A percentile compares a stretch with the other conserved stretches of the same genome.
Conservation (phyloP, 2,329 filamentous ascomycete species). For the Phyllosticta paracitricarpa region DNA sequence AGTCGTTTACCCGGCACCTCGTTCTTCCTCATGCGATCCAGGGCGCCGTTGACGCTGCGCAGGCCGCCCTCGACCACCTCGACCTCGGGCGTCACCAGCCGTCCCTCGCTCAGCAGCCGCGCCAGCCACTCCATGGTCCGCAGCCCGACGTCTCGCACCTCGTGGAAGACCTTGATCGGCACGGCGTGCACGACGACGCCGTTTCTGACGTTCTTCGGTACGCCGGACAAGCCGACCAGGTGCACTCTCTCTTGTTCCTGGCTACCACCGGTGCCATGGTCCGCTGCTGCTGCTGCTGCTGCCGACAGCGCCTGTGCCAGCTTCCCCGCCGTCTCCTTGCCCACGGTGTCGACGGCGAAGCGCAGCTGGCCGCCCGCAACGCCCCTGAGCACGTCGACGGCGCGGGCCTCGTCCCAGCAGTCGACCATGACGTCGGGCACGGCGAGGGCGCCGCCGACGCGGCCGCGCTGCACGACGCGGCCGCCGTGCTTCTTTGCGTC, state of each 20-base stretch:
- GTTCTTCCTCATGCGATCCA: slow-evolving; percentile 56
- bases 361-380: not conserved
- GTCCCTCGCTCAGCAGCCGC: slow-evolving; percentile 43
- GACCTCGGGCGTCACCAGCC: slow-evolving; percentile 53
- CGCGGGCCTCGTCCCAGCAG: not conserved
- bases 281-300: no score
- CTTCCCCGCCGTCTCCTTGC: slow-evolving; percentile 1
- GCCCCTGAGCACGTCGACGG: not conserved
- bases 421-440: slow-evolving; percentile 3
- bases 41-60: slow-evolving; percentile 53
- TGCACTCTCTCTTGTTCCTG: slow-evolving; percentile 33
- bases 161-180: slow-evolving; percentile 68
- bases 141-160: slow-evolving; percentile 53
- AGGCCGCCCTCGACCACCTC: slow-evolving; percentile 56
- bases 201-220: slow-evolving; percentile 47
- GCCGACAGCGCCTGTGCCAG: not conserved
- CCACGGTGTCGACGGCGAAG: not conserved
- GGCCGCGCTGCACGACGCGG: not conserved
- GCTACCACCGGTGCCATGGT: no score
- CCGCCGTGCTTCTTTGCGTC: slow-evolving; percentile 54
- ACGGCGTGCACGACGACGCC: slow-evolving; percentile 52
- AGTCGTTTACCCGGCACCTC: slow-evolving; percentile 59
- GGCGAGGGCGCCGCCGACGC: not conserved
- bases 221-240: slow-evolving; percentile 56
- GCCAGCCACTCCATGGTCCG: slow-evolving; percentile 58